Evolutionary conservation across 2,329 filamentous ascomycete genomes (phyloP).

Genomic region (Fonsecaea pedrosoi): DNA sequence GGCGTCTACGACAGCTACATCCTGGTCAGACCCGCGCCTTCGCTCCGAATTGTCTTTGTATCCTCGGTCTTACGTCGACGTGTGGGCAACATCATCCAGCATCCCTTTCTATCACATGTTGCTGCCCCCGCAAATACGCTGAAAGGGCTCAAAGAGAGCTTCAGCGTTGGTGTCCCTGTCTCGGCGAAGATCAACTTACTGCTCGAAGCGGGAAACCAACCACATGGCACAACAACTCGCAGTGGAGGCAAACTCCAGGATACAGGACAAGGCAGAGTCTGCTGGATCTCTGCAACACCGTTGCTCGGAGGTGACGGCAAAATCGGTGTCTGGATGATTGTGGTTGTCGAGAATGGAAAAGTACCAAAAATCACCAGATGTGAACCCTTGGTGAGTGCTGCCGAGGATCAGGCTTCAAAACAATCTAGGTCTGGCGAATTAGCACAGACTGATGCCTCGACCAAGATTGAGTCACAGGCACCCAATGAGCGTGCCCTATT

Average conservation of each 20-base stretch:
- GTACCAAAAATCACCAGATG: slow-evolving; percentile 8
- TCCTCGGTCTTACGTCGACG: slow-evolving; percentile 43
- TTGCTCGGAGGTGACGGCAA: slow-evolving; percentile 51
- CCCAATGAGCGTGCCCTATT: neutral
- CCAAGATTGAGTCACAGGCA: slow-evolving; percentile 3
- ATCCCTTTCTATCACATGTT: slow-evolving; percentile 53
- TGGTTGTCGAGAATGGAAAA: slow-evolving; percentile 50
- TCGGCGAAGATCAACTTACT: slow-evolving; percentile 55
- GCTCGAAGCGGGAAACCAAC: slow-evolving; percentile 25
- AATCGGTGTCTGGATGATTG: slow-evolving; percentile 57
- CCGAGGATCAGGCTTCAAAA: slow-evolving; percentile 1
- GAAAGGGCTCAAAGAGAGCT: slow-evolving; percentile 49
- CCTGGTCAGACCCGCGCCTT: slow-evolving; percentile 42
- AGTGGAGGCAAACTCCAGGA: slow-evolving; percentile 31
- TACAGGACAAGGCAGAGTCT: slow-evolving; percentile 35
- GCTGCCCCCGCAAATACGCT: slow-evolving; percentile 49
- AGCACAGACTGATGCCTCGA: slow-evolving; percentile 9
- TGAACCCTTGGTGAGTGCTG: neutral
- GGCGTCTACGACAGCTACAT: slow-evolving; percentile 45
- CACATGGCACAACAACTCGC: slow-evolving; percentile 31
- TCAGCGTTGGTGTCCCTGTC: slow-evolving; percentile 48
- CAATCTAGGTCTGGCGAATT: slow-evolving; percentile 1
- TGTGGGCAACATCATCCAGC: slow-evolving; percentile 45
- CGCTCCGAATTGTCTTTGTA: slow-evolving; percentile 45
- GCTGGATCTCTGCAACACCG: slow-evolving; percentile 56